These are phyloP conservation scores for Phytophthora capsici DNA, from an alignment of 352 stramenopile species.

Conservation along the genomic window DNA sequence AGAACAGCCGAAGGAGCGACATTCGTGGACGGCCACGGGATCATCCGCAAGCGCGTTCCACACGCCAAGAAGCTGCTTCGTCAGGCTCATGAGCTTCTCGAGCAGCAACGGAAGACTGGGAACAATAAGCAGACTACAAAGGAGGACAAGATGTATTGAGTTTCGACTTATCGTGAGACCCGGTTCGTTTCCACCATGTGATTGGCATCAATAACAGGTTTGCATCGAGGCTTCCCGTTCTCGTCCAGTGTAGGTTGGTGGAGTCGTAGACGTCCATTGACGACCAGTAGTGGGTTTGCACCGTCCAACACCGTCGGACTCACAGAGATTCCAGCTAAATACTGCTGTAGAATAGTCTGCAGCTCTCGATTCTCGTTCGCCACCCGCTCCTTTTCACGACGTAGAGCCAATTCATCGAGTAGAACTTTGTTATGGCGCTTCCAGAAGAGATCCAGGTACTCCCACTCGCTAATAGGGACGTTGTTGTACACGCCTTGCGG, in stretches of 20 bases:
- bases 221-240: constrained; percentile 42
- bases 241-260: constrained; percentile 44
- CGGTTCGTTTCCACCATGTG: constrained; percentile 85
- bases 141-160: background rate
- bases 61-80: constrained; percentile 71
- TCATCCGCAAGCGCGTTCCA: constrained; percentile 66
- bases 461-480: constrained; percentile 71
- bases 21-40: constrained; percentile 68
- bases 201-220: constrained; percentile 78
- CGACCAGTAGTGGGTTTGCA: constrained; percentile 92
- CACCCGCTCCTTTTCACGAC: constrained; percentile 86
- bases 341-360: constrained; percentile 92
- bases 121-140: constrained; percentile 6
- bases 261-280: constrained; percentile 89
- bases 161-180: constrained; percentile 41
- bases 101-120: constrained; percentile 22
- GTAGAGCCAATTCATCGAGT: constrained; percentile 91
- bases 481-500: constrained; percentile 64
- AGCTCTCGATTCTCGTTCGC: constrained; percentile 92
- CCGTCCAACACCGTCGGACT: constrained; percentile 91
- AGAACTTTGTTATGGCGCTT: constrained; percentile 96
- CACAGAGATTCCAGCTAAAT: constrained; percentile 93
- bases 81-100: constrained; percentile 54
- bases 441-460: constrained; percentile 93
- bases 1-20: constrained; percentile 53